These are phyloP conservation scores for Colletotrichum endophyticum DNA, from an alignment of 2,329 filamentous ascomycete genomes.

Conservation along the genomic window DNA sequence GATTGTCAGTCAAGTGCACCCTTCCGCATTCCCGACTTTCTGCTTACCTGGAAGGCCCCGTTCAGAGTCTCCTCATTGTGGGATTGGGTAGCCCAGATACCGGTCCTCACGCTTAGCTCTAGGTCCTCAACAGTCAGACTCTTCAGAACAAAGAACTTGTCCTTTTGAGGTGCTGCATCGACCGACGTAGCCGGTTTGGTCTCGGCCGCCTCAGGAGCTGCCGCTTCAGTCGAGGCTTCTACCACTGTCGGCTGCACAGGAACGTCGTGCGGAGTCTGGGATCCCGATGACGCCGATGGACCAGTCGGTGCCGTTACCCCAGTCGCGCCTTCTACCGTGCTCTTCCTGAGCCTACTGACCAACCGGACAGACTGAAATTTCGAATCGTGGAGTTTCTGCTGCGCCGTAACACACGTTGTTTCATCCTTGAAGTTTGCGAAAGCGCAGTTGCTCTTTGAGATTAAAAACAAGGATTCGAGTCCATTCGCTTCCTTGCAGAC, in stretches of 20 bases:
- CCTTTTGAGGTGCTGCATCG: slow-evolving; percentile 47
- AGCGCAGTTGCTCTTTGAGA: slow-evolving; percentile 96
- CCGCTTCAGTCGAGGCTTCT: neutral
- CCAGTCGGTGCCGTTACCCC: slow-evolving; percentile 60
- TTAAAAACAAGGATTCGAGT: slow-evolving; percentile 89
- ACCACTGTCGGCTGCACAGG: neutral
- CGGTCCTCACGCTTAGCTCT: slow-evolving; percentile 84
- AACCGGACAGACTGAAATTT: slow-evolving; percentile 85
- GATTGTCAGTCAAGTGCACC: neutral
- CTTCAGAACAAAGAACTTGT: slow-evolving; percentile 91
- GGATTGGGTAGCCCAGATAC: slow-evolving; percentile 91
- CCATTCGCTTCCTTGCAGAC: slow-evolving; percentile 81
- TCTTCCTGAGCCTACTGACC: slow-evolving; percentile 80
- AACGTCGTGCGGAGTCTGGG: slow-evolving; percentile 1
- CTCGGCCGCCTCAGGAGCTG: neutral
- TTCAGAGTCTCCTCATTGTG: slow-evolving; percentile 91
- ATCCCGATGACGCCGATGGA: slow-evolving; percentile 46
- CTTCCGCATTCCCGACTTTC: neutral
- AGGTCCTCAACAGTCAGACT: slow-evolving; percentile 91
- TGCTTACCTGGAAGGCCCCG: slow-evolving; percentile 76
- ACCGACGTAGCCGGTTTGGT: neutral
- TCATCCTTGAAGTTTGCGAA: slow-evolving; percentile 96
- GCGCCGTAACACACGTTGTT: slow-evolving; percentile 73
- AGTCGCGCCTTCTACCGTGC: slow-evolving; percentile 47
- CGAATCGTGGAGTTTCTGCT: slow-evolving; percentile 88